These are phyloP conservation scores for Candida odintsovae DNA, from an alignment of 805 yeast species.

Conservation along the genomic window DNA sequence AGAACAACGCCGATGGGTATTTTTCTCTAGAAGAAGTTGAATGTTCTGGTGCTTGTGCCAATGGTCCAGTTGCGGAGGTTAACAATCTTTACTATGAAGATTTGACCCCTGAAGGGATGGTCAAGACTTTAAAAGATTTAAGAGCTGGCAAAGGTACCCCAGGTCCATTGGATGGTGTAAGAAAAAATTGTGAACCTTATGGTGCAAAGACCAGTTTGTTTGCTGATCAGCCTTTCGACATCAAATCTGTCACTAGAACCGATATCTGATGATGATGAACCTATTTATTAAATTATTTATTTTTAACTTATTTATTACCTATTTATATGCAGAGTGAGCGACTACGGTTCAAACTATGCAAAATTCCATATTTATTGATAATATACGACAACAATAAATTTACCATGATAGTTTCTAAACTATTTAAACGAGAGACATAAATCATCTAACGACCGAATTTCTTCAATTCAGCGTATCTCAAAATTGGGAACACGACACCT, in stretches of 20 bases:
- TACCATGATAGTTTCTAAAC: background rate
- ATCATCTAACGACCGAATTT: constrained; percentile 38
- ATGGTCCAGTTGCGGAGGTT: constrained; percentile 83
- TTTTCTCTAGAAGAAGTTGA: constrained; percentile 86
- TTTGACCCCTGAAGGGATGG: constrained; percentile 61
- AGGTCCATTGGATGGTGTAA: constrained; percentile 63
- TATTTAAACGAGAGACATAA: background rate
- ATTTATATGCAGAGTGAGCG: constrained; percentile 1
- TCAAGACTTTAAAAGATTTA: constrained; percentile 54
- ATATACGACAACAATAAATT: background rate
- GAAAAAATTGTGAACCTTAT: constrained; percentile 73
- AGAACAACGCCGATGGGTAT: constrained; percentile 67
- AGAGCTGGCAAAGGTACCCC: constrained; percentile 54
- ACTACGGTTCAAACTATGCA: background rate
- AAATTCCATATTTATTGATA: background rate
- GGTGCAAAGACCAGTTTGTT: constrained; percentile 61
- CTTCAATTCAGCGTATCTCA: constrained; percentile 62
- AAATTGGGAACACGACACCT: constrained; percentile 53
- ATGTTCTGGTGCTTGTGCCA: constrained; percentile 89
- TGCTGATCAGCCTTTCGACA: constrained; percentile 58
- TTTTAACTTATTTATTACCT: constrained; percentile 1
- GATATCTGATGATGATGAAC: constrained; percentile 42
- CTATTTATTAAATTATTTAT: constrained; percentile 1
- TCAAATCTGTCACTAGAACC: constrained; percentile 63
- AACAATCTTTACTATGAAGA: constrained; percentile 84